A percentile compares a stretch with the other conserved stretches of the same genome.
phyloP scores from a whole-genome alignment of 164 flowering plant species.

The Malania oleifera region DNA sequence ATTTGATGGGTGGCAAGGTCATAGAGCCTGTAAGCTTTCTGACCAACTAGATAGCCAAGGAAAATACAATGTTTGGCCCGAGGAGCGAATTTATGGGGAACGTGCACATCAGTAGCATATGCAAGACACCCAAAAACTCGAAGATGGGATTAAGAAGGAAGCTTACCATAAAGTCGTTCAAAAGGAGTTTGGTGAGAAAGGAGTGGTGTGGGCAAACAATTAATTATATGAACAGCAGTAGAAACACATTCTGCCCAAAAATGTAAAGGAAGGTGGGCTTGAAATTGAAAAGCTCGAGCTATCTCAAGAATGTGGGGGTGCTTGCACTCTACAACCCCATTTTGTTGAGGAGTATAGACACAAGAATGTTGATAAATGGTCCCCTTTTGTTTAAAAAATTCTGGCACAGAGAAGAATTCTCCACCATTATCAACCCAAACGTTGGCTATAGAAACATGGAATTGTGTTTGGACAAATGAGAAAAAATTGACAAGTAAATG shows the following conservation, averaged over 20 bases:
- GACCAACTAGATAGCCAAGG: conserved; percentile 1
- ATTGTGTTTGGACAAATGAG: too few species aligned
- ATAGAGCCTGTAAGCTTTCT: conserved; percentile 6
- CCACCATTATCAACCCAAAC: neutral
- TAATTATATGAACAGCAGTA: conserved; percentile 1
- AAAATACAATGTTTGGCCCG: conserved; percentile 1
- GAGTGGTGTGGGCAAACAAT: too few species aligned
- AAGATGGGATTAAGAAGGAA: conserved; percentile 4
- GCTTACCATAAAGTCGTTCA: neutral
- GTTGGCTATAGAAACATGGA: neutral
- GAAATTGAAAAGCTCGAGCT: conserved; percentile 1
- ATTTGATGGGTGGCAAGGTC: conserved; percentile 4
- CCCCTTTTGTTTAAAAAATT: neutral
- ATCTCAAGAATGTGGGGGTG: neutral
- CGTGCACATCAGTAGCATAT: conserved; percentile 1
- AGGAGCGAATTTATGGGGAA: neutral
- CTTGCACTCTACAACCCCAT: too few species aligned
- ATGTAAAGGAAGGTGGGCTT: conserved; percentile 1
- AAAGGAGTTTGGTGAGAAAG: too few species aligned
- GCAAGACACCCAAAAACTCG: conserved; percentile 2
- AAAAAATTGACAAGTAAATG: too few species aligned
- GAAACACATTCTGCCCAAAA: conserved; percentile 7
- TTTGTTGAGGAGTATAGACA: too few species aligned
- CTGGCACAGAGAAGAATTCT: neutral
- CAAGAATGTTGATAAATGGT: conserved; percentile 3